Percentiles rank a stretch among this genome's conserved stretches.
These are phyloP conservation scores for Amphichorda felina DNA, from an alignment of 2,329 filamentous ascomycete species.

Conservation along the genomic window DNA sequence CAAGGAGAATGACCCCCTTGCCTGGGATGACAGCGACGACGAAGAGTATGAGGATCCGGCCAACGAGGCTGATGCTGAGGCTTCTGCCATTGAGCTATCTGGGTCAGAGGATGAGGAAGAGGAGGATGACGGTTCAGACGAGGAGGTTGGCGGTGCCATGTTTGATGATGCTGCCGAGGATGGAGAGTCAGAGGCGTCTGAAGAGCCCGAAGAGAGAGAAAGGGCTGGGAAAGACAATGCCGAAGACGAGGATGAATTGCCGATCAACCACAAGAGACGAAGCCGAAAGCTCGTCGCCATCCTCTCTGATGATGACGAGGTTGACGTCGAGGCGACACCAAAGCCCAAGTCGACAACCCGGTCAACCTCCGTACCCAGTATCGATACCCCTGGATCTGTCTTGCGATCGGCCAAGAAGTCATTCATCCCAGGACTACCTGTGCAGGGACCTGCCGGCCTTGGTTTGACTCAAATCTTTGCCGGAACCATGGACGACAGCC, in stretches of 20 bases:
- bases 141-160: constrained; percentile 18
- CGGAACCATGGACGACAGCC: constrained; percentile 68
- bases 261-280: constrained; percentile 20
- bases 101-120: constrained; percentile 28
- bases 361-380: constrained; percentile 36
- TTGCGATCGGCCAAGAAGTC: constrained; percentile 57
- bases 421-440: constrained; percentile 57
- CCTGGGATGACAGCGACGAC: constrained; percentile 45
- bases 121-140: constrained; percentile 21
- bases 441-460: constrained; percentile 49
- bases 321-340: constrained; percentile 32
- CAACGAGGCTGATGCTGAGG: constrained; percentile 24
- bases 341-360: constrained; percentile 26
- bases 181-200: constrained; percentile 18
- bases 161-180: constrained; percentile 29
- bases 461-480: constrained; percentile 85
- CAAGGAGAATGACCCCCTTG: constrained; percentile 36
- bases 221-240: constrained; percentile 6
- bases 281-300: constrained; percentile 37
- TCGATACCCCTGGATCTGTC: constrained; percentile 48
- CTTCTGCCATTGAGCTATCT: constrained; percentile 27
- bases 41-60: constrained; percentile 33
- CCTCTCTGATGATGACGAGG: constrained; percentile 49
- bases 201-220: constrained; percentile 11
- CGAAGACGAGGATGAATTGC: constrained; percentile 20